Conservation (phyloP, 2,329 filamentous ascomycete species). For the Hypoxylon sp. region DNA sequence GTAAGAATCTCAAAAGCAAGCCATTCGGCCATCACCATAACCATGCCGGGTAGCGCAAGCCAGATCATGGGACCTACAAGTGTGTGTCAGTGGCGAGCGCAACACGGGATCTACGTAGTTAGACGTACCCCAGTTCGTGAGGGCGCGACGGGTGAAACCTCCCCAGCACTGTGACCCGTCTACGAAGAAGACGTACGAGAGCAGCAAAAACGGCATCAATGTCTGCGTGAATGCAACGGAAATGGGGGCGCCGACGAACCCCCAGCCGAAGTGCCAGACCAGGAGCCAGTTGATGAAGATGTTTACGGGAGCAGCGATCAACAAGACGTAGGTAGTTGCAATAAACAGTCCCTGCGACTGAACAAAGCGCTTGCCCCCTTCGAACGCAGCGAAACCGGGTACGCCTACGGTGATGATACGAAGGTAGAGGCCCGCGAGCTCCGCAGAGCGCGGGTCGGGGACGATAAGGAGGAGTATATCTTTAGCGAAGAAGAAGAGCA, state of each 20-base stretch:
- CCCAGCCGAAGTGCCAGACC: constrained; percentile 77
- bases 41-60: constrained; percentile 86
- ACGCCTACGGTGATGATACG: constrained; percentile 77
- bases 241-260: constrained; percentile 82
- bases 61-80: constrained; percentile 82
- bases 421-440: constrained; percentile 79
- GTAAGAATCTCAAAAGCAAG: constrained; percentile 93
- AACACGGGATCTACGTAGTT: neutral
- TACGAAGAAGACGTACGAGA: constrained; percentile 79
- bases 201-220: constrained; percentile 77
- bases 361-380: constrained; percentile 82
- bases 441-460: constrained; percentile 77
- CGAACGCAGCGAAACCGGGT: constrained; percentile 81
- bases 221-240: constrained; percentile 82
- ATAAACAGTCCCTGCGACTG: constrained; percentile 86
- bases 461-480: constrained; percentile 74
- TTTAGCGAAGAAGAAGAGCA: constrained; percentile 77
- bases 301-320: constrained; percentile 82
- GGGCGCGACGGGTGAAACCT: constrained; percentile 76
- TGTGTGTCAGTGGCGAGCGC: constrained; percentile 22
- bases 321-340: constrained; percentile 81
- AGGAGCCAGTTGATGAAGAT: constrained; percentile 82
- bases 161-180: constrained; percentile 84
- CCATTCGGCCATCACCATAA: constrained; percentile 96
- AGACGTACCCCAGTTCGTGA: constrained; percentile 75